Evolutionary conservation across 1,284 basidiomycete species (phyloP).

Genomic region (Meira nashicola): DNA sequence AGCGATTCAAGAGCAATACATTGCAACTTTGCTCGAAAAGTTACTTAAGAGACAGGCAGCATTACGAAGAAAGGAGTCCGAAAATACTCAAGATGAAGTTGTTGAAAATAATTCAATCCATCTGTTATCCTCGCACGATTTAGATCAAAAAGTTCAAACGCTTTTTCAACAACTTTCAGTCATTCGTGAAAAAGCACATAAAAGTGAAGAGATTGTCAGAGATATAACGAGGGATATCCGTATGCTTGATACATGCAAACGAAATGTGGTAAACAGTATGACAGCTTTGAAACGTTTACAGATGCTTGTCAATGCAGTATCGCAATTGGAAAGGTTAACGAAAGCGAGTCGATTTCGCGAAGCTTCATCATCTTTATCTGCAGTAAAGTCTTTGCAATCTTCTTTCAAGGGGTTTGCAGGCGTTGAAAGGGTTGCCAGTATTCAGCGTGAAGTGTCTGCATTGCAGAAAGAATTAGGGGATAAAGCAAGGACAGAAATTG

Average conservation of each 20-base stretch:
- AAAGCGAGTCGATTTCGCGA: slow-evolving; percentile 38
- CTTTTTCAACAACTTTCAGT: slow-evolving; percentile 86
- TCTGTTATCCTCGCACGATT: neutral
- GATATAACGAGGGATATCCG: slow-evolving; percentile 97
- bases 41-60: neutral
- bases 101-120: neutral
- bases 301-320: slow-evolving; percentile 63
- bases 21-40: neutral
- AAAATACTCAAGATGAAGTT: neutral
- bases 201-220: slow-evolving; percentile 85
- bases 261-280: slow-evolving; percentile 74
- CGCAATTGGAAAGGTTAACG: slow-evolving; percentile 42
- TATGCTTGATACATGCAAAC: slow-evolving; percentile 86
- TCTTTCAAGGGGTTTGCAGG: slow-evolving; percentile 39
- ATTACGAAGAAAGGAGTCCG: neutral
- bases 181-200: slow-evolving; percentile 72
- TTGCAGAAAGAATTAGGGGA: slow-evolving; percentile 32
- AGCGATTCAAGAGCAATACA: neutral
- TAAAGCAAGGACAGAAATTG: slow-evolving; percentile 42
- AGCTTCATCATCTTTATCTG: slow-evolving; percentile 44
- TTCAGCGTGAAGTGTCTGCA: slow-evolving; percentile 34
- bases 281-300: slow-evolving; percentile 83
- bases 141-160: slow-evolving; percentile 65
- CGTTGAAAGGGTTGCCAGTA: slow-evolving; percentile 38
- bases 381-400: slow-evolving; percentile 41